These are phyloP conservation scores for Lodderomyces metapsilosis DNA, from an alignment of 1,139 yeast genomes.

Conservation along the genomic window DNA sequence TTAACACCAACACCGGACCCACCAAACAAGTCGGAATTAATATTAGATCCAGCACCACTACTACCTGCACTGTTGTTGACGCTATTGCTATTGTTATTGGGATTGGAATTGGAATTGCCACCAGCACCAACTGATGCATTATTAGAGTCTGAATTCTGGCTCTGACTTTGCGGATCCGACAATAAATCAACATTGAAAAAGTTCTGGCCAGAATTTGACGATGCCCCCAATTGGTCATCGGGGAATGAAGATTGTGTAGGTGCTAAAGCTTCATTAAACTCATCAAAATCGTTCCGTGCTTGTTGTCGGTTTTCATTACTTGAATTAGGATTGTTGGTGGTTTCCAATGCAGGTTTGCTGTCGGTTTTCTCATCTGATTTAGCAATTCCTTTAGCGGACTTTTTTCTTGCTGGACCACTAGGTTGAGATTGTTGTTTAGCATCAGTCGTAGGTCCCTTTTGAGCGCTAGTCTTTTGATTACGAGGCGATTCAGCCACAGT, in stretches of 20 bases:
- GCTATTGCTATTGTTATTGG: neutral
- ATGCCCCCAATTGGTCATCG: neutral
- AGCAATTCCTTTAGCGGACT: neutral
- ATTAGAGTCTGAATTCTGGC: neutral
- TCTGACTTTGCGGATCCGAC: constrained; percentile 2
- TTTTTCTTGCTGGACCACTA: constrained; percentile 10
- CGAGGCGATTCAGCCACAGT: constrained; percentile 35
- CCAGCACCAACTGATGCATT: neutral
- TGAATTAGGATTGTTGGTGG: constrained; percentile 2
- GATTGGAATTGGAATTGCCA: no score
- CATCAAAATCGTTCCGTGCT: constrained; percentile 1
- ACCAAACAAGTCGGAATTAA: constrained; percentile 2
- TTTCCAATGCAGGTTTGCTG: neutral
- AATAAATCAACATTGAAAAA: constrained; percentile 6
- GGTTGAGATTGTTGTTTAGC: constrained; percentile 20
- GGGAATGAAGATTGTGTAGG: constrained; percentile 3
- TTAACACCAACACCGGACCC: constrained; percentile 6
- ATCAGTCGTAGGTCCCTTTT: constrained; percentile 4
- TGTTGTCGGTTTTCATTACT: constrained; percentile 7
- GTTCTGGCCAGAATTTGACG: neutral
- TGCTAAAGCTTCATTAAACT: neutral
- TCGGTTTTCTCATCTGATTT: neutral
- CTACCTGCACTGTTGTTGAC: constrained; percentile 2
- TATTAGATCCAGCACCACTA: constrained; percentile 11
- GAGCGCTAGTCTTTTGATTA: constrained; percentile 20